Percentiles rank a stretch among this genome's conserved stretches.
Conservation (phyloP, 1,139 yeast genomes). For the Candida buenavistaensis region DNA sequence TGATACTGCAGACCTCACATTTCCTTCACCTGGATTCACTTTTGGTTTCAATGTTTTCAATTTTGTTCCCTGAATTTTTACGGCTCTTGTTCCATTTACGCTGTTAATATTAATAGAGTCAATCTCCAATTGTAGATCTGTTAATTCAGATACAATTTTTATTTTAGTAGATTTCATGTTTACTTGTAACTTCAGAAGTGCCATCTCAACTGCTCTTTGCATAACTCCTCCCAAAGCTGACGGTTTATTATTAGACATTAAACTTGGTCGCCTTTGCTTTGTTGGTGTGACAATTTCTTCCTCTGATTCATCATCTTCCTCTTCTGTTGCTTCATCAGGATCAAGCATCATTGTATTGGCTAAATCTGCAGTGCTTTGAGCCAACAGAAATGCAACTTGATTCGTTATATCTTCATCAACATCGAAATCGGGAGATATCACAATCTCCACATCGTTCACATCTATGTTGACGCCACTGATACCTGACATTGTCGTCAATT, state of each 20-base stretch:
- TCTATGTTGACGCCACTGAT: slow-evolving; percentile 63
- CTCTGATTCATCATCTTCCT: slow-evolving; percentile 17
- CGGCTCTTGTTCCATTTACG: slow-evolving; percentile 47
- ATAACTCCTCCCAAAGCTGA: slow-evolving; percentile 55
- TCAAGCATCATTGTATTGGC: slow-evolving; percentile 58
- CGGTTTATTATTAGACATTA: slow-evolving; percentile 19
- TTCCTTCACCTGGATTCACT: slow-evolving; percentile 30
- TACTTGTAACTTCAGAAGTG: slow-evolving; percentile 60
- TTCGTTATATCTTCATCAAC: slow-evolving; percentile 28
- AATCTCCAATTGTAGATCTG: slow-evolving; percentile 44
- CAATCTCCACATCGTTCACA: slow-evolving; percentile 56
- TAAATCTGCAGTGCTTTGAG: slow-evolving; percentile 65
- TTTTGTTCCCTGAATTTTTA: slow-evolving; percentile 39
- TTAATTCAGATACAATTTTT: slow-evolving; percentile 51
- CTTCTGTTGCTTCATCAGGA: slow-evolving; percentile 15
- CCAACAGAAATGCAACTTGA: slow-evolving; percentile 42
- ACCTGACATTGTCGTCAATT: slow-evolving; percentile 31
- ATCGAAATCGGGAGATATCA: slow-evolving; percentile 50
- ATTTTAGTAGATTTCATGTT: slow-evolving; percentile 44
- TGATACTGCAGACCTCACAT: slow-evolving; percentile 14
- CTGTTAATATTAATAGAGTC: slow-evolving; percentile 42
- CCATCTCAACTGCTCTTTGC: slow-evolving; percentile 66
- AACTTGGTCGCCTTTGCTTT: slow-evolving; percentile 9
- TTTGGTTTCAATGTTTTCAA: slow-evolving; percentile 39
- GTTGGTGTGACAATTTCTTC: slow-evolving; percentile 13